A percentile compares a stretch with the other conserved stretches of the same genome.
These are phyloP conservation scores for Aeschynomene evenia DNA, from an alignment of 306 rosid genomes.

Conservation along the genomic window DNA sequence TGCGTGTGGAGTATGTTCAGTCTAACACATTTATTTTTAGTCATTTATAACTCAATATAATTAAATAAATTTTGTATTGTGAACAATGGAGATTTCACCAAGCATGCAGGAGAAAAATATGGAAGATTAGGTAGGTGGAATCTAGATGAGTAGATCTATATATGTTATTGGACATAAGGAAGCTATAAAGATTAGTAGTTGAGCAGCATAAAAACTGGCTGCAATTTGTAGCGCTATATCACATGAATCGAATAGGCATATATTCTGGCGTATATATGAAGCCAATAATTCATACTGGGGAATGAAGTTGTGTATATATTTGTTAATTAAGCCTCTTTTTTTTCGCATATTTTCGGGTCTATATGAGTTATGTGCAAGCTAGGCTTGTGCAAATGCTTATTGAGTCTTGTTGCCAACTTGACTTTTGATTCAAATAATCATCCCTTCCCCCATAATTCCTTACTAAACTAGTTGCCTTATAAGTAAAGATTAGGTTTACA, in stretches of 20 bases:
- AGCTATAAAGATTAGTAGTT: neutral
- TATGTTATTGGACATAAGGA: too few relatives aligned
- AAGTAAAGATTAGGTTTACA: too few relatives aligned
- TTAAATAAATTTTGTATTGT: too few relatives aligned
- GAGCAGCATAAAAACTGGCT: neutral
- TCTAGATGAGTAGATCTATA: too few relatives aligned
- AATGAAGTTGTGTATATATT: neutral
- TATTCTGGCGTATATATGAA: neutral
- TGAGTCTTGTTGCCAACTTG: neutral
- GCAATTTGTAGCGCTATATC: too few relatives aligned
- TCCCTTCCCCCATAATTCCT: neutral
- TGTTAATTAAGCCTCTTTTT: too few relatives aligned
- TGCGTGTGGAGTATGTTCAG: too few relatives aligned
- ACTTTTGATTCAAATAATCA: neutral
- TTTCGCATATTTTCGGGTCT: neutral
- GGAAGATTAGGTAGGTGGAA: too few relatives aligned
- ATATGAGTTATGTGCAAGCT: neutral
- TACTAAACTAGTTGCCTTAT: neutral
- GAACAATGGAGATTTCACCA: too few relatives aligned
- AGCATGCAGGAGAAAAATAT: too few relatives aligned
- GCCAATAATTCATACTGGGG: neutral
- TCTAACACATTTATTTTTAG: too few relatives aligned
- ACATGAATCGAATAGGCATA: neutral
- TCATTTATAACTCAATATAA: too few relatives aligned
- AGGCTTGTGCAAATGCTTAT: neutral